Evolutionary conservation across 345 rosid species (phyloP), one percentile per base, ranked within the genome.

Genomic region (Brassica nigra): DNA sequence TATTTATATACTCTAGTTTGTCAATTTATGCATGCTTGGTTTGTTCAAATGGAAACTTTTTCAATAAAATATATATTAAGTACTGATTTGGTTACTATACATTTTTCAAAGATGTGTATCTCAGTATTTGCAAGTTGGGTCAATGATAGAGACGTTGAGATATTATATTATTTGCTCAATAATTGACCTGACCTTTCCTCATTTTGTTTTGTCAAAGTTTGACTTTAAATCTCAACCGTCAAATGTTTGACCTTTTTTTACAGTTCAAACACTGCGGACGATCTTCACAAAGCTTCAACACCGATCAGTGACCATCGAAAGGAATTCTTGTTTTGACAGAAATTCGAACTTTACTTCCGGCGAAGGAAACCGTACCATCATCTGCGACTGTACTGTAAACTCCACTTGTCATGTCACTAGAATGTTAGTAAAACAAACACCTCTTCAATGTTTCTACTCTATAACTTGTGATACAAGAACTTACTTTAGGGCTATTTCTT

Each of bases 361-460:
- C 10, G 0, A 1, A 2, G 62, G 0, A 7, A 10, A 5, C 34
- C 81, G 87, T 79, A 76, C 42, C 33, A 85, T 94, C 49, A 30
- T 81, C 8, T 93, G 98, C 69, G 34, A 89, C 80, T 91, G 98
- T 71, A 33, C 84, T 39, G 68, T 75, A 8, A 62, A 20, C 54
- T 42, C 49, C 61, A 36, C 83, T 52, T 91, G 93, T 73, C 98
- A 78, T 63, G 93, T 93, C 76, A 90, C 88, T 12, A 64, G 2
- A 54, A 82, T 93, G 98, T 91, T 86, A 75, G 87, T 73, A 10
- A 10, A 10, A 55, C 6, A 23, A 33, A 30, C 14, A 30, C 30
- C 14, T 66, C 49, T 65, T 65, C n/a, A 8, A 16, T 33, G 47
- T n/a, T 68, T 71, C 65, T 20, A 3, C 6, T 64, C 3, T 16